Conservation (phyloP, 176 grass and related monocot species). For the Rhynchospora tenuis region DNA sequence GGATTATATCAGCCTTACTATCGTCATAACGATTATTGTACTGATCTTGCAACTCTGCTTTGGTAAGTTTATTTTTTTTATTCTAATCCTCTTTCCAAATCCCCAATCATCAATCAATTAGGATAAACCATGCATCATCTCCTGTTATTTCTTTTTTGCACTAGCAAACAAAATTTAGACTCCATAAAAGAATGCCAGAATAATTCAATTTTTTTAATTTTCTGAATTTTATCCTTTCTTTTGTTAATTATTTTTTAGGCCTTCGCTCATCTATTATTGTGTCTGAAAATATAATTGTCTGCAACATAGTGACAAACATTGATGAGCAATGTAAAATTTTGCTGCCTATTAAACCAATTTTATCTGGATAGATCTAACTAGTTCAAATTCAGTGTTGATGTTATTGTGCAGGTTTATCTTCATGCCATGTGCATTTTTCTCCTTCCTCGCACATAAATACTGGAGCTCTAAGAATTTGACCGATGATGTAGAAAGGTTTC, state of each 20-base stretch:
- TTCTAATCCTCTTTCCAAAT: not conserved
- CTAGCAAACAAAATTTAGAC: not conserved
- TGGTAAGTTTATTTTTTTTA: not conserved
- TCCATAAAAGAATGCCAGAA: not conserved
- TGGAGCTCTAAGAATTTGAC: not conserved
- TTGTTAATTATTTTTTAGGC: not conserved
- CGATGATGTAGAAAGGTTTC: not conserved
- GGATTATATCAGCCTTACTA: not conserved
- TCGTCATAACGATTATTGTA: not conserved
- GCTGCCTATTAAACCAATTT: too few relatives aligned
- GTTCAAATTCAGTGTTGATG: not conserved
- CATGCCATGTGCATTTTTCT: not conserved
- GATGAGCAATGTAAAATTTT: not conserved
- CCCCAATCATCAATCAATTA: not conserved
- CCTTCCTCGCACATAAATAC: conserved; percentile 14
- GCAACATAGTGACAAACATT: not conserved
- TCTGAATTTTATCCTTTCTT: not conserved
- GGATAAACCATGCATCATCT: not conserved
- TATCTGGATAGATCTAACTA: not conserved
- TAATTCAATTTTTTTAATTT: not conserved
- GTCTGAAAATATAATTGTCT: not conserved
- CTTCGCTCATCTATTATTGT: not conserved
- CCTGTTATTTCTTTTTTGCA: not conserved
- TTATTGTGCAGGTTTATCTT: not conserved
- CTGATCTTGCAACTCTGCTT: not conserved